A percentile compares a stretch with the other conserved stretches of the same genome.
These are phyloP conservation scores for Leccinum truebloodii DNA, from an alignment of 768 basidiomycete genomes.

Conservation along the genomic window DNA sequence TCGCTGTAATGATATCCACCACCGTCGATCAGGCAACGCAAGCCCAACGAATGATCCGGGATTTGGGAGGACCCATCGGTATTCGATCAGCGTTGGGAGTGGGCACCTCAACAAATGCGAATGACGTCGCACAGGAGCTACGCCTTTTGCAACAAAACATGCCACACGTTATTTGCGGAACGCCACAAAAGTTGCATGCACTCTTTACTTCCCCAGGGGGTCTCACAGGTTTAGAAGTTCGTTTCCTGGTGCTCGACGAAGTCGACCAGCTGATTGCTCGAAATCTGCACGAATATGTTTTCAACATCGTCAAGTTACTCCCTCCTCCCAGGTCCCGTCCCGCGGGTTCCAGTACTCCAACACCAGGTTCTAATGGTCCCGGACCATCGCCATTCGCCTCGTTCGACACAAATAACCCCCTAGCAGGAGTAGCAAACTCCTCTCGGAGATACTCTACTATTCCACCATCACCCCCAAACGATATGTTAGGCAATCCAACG, in stretches of 20 bases:
- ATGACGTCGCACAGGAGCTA: slow-evolving; percentile 70
- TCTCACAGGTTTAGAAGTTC: slow-evolving; percentile 78
- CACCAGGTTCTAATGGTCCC: slow-evolving; percentile 32
- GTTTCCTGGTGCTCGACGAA: slow-evolving; percentile 94
- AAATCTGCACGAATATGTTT: slow-evolving; percentile 93
- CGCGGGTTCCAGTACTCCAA: slow-evolving; percentile 36
- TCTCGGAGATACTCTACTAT: slow-evolving; percentile 64
- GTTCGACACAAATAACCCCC: slow-evolving; percentile 44
- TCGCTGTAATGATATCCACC: slow-evolving; percentile 93
- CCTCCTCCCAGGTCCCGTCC: slow-evolving; percentile 83
- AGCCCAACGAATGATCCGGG: slow-evolving; percentile 92
- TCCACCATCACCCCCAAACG: slow-evolving; percentile 46
- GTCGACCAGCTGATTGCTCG: slow-evolving; percentile 98
- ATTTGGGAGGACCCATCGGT: slow-evolving; percentile 91
- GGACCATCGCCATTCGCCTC: slow-evolving; percentile 46
- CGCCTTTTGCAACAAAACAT: slow-evolving; percentile 86
- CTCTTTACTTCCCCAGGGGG: slow-evolving; percentile 83
- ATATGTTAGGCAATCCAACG: slow-evolving; percentile 33
- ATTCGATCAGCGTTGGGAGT: slow-evolving; percentile 89
- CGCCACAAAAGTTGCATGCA: slow-evolving; percentile 94
- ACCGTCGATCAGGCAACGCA: slow-evolving; percentile 99
- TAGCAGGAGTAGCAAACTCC: slow-evolving; percentile 36
- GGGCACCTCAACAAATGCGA: slow-evolving; percentile 65
- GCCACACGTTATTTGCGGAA: slow-evolving; percentile 95
- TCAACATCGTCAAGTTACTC: slow-evolving; percentile 88